Evolutionary conservation across 768 basidiomycete genomes (phyloP), one percentile per base, ranked within the genome.

Genomic region (Trametes cubensis): DNA sequence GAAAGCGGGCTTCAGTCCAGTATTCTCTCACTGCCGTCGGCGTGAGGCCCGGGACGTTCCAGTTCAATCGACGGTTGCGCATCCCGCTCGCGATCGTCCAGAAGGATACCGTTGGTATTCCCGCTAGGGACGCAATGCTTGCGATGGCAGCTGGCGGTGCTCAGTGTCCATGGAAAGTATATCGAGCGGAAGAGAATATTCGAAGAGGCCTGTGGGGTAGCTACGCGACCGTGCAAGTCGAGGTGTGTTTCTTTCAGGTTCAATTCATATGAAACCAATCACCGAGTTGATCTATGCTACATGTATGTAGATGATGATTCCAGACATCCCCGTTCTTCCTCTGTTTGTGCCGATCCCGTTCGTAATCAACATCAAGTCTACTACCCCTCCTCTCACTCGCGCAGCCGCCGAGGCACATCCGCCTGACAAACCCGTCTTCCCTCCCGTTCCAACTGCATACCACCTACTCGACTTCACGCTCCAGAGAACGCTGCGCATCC

Each of bases 281-380:
- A 11, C 34, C 10, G 2, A 34, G 10, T 34, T 7, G 11, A 34
- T 2, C 10, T 11, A 34, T 10, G 4, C 6, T 6, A 34, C 34
- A 34, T 34, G 34, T 6, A 2, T 34, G 4, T 11, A 67, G 68
- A 40, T 63, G 40, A 44, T n/a, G 39, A 14, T 63, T 18, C 66
- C 62, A 1, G 49, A 62, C 18, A 20, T 64, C 3, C 42, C 56
- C 2, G 64, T 39, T 7, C 34, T 63, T 2, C 66, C 63, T 3
- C 50, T 67, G 0, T 62, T 53, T 52, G 45, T 57, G 0, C 23
- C 25, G 10, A 62, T 69, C 18, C 68, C 66, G 7, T 65, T 67
- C 42, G 49, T 49, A 7, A 53, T 69, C 45, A 53, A 50, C 17
- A 40, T 69, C 47, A 44, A 48, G 26, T 59, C 62, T 15, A 42